Percentiles rank a stretch among this genome's conserved stretches.
Evolutionary conservation across 2,329 filamentous ascomycete genomes (phyloP).

Genomic region (Aspergillus floridensis): DNA sequence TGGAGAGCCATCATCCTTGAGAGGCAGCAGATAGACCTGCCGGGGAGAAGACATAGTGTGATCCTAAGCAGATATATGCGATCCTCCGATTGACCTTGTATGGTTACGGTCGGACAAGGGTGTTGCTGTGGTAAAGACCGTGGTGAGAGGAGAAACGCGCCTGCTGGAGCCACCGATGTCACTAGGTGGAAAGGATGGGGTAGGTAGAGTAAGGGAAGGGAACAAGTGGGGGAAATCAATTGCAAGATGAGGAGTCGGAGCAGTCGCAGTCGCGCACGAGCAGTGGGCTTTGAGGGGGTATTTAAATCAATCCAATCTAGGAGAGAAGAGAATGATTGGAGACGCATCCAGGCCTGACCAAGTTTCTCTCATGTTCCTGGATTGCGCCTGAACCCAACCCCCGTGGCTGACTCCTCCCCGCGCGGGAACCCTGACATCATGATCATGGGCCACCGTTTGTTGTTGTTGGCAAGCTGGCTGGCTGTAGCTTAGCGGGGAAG

Average conservation of each 20-base stretch:
- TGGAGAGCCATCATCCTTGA: constrained; percentile 91
- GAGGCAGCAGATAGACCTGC: constrained; percentile 79
- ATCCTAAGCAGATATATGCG: too few relatives aligned
- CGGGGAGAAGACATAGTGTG: constrained; percentile 34
- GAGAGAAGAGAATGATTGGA: not conserved
- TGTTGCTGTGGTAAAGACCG: not conserved
- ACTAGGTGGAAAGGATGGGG: not conserved
- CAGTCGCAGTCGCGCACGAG: not conserved
- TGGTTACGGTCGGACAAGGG: not conserved
- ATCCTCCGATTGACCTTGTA: not conserved
- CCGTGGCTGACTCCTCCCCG: constrained; percentile 7
- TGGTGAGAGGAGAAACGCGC: not conserved
- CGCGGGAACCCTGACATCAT: constrained; percentile 24
- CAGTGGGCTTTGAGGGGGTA: not conserved
- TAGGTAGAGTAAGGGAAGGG: not conserved
- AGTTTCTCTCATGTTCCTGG: constrained; percentile 19
- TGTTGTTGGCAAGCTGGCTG: not conserved
- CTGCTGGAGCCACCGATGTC: not conserved
- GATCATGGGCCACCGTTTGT: not conserved
- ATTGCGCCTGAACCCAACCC: not conserved
- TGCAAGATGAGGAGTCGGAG: not conserved
- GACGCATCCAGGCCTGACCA: not conserved
- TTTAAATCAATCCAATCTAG: not conserved
- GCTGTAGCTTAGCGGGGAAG: not conserved
- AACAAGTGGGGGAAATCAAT: too few relatives aligned